Conservation (phyloP, 768 basidiomycete species). For the Hericium coralloides region DNA sequence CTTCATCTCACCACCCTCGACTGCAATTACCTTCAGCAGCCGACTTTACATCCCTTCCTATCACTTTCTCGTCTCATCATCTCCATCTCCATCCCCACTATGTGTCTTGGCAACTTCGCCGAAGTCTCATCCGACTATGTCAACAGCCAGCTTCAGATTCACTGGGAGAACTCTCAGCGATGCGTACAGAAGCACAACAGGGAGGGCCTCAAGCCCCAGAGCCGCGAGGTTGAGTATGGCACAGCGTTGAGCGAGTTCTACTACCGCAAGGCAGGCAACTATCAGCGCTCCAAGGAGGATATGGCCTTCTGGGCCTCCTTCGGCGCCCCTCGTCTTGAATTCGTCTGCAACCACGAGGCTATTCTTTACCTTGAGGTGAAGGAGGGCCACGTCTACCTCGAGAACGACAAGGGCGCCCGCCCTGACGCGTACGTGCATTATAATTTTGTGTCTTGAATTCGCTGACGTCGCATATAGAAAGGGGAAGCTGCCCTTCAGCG, state of each 20-base stretch:
- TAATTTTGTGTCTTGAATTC: background rate
- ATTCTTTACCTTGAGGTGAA: conserved; percentile 19
- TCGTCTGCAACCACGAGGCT: conserved; percentile 26
- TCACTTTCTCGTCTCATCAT: too few species aligned
- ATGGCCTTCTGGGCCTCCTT: conserved; percentile 16
- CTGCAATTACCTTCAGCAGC: too few species aligned
- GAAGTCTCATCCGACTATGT: conserved; percentile 17
- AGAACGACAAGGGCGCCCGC: conserved; percentile 9
- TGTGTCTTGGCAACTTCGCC: conserved; percentile 20
- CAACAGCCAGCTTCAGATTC: conserved; percentile 17
- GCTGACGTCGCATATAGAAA: background rate
- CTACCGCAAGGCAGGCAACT: background rate
- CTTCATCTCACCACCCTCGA: too few species aligned
- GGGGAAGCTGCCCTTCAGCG: conserved; percentile 7
- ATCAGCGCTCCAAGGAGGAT: conserved; percentile 1
- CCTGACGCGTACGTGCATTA: conserved; percentile 1
- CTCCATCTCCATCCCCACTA: background rate
- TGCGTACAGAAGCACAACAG: conserved; percentile 13
- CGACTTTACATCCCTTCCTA: too few species aligned
- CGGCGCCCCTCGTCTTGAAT: conserved; percentile 19
- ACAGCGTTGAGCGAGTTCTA: background rate
- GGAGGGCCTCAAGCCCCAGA: conserved; percentile 5
- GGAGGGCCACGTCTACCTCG: conserved; percentile 18
- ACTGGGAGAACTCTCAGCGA: conserved; percentile 14
- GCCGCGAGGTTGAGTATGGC: background rate